Evolutionary conservation across 176 grass and related monocot genomes (phyloP).

Genomic region (Musa beccarii): DNA sequence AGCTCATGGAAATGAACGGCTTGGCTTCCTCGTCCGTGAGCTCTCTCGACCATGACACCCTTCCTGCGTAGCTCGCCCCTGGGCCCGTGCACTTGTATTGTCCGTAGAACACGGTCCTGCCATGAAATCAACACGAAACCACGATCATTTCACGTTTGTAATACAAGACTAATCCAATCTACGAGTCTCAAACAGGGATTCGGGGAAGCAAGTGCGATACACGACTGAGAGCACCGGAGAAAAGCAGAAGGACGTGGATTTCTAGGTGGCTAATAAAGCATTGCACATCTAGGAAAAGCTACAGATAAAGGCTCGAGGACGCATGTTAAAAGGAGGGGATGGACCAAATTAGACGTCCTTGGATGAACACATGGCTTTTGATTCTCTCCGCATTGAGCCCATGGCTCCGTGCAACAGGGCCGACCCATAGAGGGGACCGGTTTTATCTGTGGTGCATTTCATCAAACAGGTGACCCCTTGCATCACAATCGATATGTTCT

Average conservation of each 20-base stretch:
- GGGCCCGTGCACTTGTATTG: slow-evolving; percentile 89
- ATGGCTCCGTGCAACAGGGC: too few species aligned
- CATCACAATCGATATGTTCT: too few species aligned
- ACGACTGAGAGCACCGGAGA: neutral
- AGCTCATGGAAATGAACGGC: slow-evolving; percentile 67
- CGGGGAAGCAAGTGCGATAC: neutral
- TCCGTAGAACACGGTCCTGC: slow-evolving; percentile 98
- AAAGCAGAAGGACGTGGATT: neutral
- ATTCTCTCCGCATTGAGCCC: too few species aligned
- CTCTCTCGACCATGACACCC: slow-evolving; percentile 74
- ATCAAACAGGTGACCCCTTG: too few species aligned
- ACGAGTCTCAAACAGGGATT: too few species aligned
- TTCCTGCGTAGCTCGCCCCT: slow-evolving; percentile 41
- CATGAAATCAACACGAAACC: neutral
- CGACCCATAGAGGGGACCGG: too few species aligned
- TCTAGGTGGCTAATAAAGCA: neutral
- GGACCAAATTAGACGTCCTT: neutral
- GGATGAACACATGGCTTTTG: too few species aligned
- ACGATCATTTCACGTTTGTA: too few species aligned
- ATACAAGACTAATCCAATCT: too few species aligned
- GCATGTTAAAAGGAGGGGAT: neutral
- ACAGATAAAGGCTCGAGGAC: neutral
- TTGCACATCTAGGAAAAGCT: neutral
- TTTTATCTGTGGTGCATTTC: too few species aligned
- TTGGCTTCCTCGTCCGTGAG: slow-evolving; percentile 86